Conservation (phyloP, 2,329 filamentous ascomycete genomes). For the Blastomyces percursus region DNA sequence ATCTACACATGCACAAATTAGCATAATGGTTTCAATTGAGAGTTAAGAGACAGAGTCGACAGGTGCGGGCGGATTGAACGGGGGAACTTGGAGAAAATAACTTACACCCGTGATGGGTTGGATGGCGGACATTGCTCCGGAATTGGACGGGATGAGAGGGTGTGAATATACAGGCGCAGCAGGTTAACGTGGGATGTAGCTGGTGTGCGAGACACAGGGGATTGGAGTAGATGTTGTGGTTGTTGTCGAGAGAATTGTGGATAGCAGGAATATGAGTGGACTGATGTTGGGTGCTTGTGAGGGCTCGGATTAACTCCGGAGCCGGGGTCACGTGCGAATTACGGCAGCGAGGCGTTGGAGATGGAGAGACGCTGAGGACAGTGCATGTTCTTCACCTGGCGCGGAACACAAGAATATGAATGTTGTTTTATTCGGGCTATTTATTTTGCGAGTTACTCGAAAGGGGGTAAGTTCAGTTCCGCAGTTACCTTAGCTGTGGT, state of each 20-base stretch:
- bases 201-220: conserved; percentile 7
- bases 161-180: conserved; percentile 14
- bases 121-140: conserved; percentile 23
- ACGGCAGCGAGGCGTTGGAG: background rate
- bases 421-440: no score
- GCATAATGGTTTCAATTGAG: conserved; percentile 8
- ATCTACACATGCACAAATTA: conserved; percentile 37
- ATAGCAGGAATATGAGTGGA: background rate
- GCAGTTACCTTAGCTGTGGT: no score
- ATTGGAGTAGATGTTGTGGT: background rate
- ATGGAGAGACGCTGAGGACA: no score
- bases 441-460: no score
- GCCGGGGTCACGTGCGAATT: conserved; percentile 1
- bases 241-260: background rate
- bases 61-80: background rate
- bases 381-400: no score
- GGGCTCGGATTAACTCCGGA: background rate
- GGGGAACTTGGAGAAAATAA: conserved; percentile 11
- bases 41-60: background rate
- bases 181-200: conserved; percentile 12
- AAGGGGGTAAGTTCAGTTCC: no score
- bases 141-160: conserved; percentile 15
- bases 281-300: background rate
- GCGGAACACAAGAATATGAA: no score
- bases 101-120: conserved; percentile 40